Conservation (phyloP, 1,284 basidiomycete genomes). For the Naganishia sp. region DNA sequence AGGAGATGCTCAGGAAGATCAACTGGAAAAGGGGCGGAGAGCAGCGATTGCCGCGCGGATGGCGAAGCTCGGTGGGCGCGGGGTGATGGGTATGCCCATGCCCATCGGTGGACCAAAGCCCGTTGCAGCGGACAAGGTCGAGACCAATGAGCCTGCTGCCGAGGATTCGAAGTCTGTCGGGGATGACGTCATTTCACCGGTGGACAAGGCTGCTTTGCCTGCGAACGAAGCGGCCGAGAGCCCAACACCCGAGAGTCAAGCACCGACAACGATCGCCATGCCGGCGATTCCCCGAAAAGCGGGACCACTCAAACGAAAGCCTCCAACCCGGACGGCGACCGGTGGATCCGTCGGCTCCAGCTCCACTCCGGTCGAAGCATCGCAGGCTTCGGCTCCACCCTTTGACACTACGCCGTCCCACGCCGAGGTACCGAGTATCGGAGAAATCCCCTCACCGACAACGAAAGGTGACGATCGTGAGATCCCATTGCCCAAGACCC, state of each 20-base stretch:
- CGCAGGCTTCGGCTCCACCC: not conserved
- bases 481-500: slow-evolving; percentile 42
- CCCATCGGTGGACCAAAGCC: slow-evolving; percentile 38
- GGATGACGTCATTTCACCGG: not conserved
- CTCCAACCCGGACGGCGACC: slow-evolving; percentile 9
- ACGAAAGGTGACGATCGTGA: slow-evolving; percentile 39
- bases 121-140: not conserved
- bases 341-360: slow-evolving; percentile 7
- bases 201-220: not conserved
- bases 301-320: slow-evolving; percentile 32
- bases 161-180: not conserved
- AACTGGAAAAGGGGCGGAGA: slow-evolving; percentile 52
- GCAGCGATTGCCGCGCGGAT: slow-evolving; percentile 57
- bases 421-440: not conserved
- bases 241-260: not conserved
- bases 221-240: not conserved
- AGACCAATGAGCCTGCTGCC: not conserved
- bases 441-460: slow-evolving; percentile 13
- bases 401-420: not conserved
- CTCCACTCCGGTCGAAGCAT: not conserved
- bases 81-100: slow-evolving; percentile 48
- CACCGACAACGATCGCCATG: slow-evolving; percentile 33
- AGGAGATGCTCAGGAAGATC: slow-evolving; percentile 49
- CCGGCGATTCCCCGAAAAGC: slow-evolving; percentile 38
- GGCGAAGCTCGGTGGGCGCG: slow-evolving; percentile 56